Conservation (phyloP, 805 yeast genomes). For the Wickerhamiella spandovensis region DNA sequence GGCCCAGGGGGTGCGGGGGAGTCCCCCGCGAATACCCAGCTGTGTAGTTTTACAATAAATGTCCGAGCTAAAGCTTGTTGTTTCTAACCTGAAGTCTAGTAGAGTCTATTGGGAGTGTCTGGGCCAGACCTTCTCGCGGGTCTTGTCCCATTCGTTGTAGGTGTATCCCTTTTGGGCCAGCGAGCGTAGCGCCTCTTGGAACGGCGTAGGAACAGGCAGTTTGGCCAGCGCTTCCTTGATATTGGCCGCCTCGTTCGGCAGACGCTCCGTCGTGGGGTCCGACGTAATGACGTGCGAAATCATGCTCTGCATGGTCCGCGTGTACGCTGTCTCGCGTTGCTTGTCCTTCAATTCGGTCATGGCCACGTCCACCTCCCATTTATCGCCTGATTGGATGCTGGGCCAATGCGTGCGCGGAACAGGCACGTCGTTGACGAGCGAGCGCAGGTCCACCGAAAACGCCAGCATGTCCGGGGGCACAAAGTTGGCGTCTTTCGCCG, state of each 20-base stretch:
- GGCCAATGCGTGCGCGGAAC: constrained; percentile 15
- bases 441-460: constrained; percentile 13
- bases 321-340: constrained; percentile 12
- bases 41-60: too few relatives aligned
- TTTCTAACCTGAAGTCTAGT: too few relatives aligned
- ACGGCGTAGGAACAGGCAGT: constrained; percentile 19
- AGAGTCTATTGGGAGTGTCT: too few relatives aligned
- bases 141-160: constrained; percentile 15
- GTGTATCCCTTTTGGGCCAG: constrained; percentile 23
- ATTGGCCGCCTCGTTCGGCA: constrained; percentile 16
- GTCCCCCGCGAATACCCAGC: too few relatives aligned
- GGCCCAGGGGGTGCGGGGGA: too few relatives aligned
- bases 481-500: constrained; percentile 2
- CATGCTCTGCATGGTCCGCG: constrained; percentile 19
- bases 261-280: constrained; percentile 16
- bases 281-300: constrained; percentile 19
- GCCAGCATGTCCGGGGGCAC: constrained; percentile 16
- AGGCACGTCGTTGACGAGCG: constrained; percentile 13
- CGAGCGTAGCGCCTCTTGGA: constrained; percentile 20
- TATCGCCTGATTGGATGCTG: constrained; percentile 19
- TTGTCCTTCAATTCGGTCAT: constrained; percentile 11
- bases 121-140: constrained; percentile 14
- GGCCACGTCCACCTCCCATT: constrained; percentile 26
- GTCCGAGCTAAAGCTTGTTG: too few relatives aligned
- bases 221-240: constrained; percentile 15